Evolutionary conservation across 2,329 filamentous ascomycete genomes (phyloP), one percentile per base, ranked within the genome.

Genomic region (Cyphellophora attinorum): DNA sequence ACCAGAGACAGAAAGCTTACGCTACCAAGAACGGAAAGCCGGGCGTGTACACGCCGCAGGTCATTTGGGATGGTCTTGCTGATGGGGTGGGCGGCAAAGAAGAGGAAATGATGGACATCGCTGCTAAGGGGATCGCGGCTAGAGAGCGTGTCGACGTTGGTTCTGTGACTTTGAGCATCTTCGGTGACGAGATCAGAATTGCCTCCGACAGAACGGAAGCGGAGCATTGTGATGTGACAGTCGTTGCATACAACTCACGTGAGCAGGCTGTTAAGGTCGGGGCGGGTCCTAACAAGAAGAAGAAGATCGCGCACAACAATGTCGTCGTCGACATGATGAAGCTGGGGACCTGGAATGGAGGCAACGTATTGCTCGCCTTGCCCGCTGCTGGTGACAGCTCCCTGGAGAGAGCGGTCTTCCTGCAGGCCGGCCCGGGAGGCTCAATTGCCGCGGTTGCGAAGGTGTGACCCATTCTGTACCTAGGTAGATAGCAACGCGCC

Each of bases 321-420:
- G 8, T 77, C 35, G 37, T 29, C 13, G 11, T 42, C 10, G 25
- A 28, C 16, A 33, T 31, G 21, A 5, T 14, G n/a, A 37, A 37
- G 29, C 6, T 40, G 40, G 38, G 37, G 23, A 37, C 34, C 25
- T 38, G 34, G 19, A 40, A 43, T 40, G 37, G 34, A 34, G 32
- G 40, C 37, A 16, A 14, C 35, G 37, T 30, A 42, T 34, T 16
- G 11, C 19, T 21, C 17, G 31, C 18, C 25, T 23, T 25, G 8
- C 8, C n/a, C 21, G 21, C n/a, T n/a, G n/a, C n/a, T n/a, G 21
- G 21, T 8, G n/a, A 25, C 21, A 25, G 21, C 21, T n/a, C 21
- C 8, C 21, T 8, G 21, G 21, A n/a, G 8, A 8, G 8, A 25
- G n/a, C 21, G n/a, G 21, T 25, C 21, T n/a, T 8, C 21, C 21